phyloP scores from a whole-genome alignment of 805 yeast genomes.

The Metschnikowia baotianmanensis region DNA sequence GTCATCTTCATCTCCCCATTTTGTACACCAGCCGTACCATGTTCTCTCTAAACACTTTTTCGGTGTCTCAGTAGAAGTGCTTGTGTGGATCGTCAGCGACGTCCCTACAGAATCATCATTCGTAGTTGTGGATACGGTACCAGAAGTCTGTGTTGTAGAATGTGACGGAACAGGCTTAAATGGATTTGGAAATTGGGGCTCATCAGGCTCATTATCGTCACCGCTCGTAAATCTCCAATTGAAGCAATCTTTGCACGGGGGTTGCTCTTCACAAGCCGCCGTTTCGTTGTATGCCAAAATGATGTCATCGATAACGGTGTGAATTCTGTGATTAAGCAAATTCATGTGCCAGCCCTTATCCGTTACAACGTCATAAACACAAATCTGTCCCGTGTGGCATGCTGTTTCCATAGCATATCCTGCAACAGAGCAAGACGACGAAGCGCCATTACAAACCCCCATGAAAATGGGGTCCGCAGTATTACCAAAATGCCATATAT shows the following conservation, averaged over 20 bases:
- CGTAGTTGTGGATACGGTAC: not conserved
- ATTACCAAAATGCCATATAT: conserved; percentile 93
- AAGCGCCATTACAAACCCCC: conserved; percentile 96
- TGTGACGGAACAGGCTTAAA: conserved; percentile 26
- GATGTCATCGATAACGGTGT: conserved; percentile 83
- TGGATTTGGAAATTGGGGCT: conserved; percentile 39
- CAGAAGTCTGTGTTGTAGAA: conserved; percentile 5
- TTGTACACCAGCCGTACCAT: conserved; percentile 66
- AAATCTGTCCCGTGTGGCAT: conserved; percentile 87
- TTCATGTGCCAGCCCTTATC: conserved; percentile 92
- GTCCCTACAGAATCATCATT: conserved; percentile 6
- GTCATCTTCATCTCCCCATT: conserved; percentile 42
- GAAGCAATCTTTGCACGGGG: conserved; percentile 87
- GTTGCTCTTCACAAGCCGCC: conserved; percentile 69
- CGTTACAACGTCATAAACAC: conserved; percentile 84
- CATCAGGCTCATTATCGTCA: conserved; percentile 39
- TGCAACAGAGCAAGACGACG: conserved; percentile 82
- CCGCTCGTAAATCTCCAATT: conserved; percentile 77
- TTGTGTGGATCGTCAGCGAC: conserved; percentile 1
- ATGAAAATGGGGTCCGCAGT: conserved; percentile 95
- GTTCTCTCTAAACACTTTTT: conserved; percentile 53
- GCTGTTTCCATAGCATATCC: conserved; percentile 97
- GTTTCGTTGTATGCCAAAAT: conserved; percentile 70
- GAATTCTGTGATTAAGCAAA: conserved; percentile 83
- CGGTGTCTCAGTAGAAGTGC: conserved; percentile 27